Evolutionary conservation across 441 rosid genomes (phyloP).

Genomic region (Euphorbia celastroides): DNA sequence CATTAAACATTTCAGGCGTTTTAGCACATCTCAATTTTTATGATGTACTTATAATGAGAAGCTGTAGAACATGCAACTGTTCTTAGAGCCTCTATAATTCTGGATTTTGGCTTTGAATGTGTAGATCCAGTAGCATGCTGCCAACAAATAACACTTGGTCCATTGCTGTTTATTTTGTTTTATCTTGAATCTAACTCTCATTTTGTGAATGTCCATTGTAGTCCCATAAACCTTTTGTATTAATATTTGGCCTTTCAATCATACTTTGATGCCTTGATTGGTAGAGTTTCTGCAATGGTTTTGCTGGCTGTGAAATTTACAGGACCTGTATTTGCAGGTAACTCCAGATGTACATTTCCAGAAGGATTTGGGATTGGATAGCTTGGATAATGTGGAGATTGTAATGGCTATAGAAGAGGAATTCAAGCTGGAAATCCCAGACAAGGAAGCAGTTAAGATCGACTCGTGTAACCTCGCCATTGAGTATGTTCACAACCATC

Average conservation of each 20-base stretch:
- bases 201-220: neutral
- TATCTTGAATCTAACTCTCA: neutral
- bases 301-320: neutral
- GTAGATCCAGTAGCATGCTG: slow-evolving; percentile 1
- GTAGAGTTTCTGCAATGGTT: neutral
- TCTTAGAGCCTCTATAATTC: neutral
- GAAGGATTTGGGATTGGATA: slow-evolving; percentile 82
- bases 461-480: slow-evolving; percentile 78
- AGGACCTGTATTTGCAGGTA: slow-evolving; percentile 41
- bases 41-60: neutral
- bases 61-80: slow-evolving; percentile 4
- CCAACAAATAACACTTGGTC: neutral
- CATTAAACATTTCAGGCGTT: neutral
- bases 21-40: neutral
- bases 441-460: slow-evolving; percentile 87
- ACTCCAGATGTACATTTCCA: slow-evolving; percentile 84
- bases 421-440: slow-evolving; percentile 90
- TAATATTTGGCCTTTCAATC: neutral
- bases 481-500: slow-evolving; percentile 78
- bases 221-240: neutral
- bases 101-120: neutral
- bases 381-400: slow-evolving; percentile 93
- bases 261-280: neutral
- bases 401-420: slow-evolving; percentile 95
- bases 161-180: neutral